Base-by-base conservation (phyloP, 192 early-diverging fungal genomes). In the Dimargaris cristalligena region DNA sequence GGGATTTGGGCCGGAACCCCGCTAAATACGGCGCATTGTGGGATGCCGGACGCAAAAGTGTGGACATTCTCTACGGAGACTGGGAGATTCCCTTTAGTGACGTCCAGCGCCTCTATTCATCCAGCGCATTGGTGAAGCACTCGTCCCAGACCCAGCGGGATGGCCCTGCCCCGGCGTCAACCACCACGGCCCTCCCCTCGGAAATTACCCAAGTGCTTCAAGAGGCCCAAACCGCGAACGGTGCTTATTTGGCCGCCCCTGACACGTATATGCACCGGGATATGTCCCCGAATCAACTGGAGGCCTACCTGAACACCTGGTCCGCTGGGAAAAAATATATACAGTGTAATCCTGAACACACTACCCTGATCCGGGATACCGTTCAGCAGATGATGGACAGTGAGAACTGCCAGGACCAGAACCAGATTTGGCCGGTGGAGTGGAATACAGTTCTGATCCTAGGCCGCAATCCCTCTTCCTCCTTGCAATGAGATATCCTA, bases 41-140 rank as follows among this genome's bases (percentile, higher is more conserved):
- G 67, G 67, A 66, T 25, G 16, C 29, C 18, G 72, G 71, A 1
- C 62, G 64, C 47, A 46, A 66, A 4, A 31, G 57, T 3, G 34
- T 68, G 38, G 66, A 63, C 26, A 60, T 65, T 11, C 63, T 58
- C 6, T 71, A 71, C 48, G 52, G 64, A 6, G 16, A 50, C 25
- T 71, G 70, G 34, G 64, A 67, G 33, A 41, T 47, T 50, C 49
- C 57, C 0, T 25, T 74, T 20, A 52, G 18, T 0, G 59, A 63
- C n/a, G 33, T 65, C 11, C 3, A 45, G 14, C 50, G 65, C 51
- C 44, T 63, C 9, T 44, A 46, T 10, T 69, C 28, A 46, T 64
- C 61, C 2, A 49, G 48, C 33, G 38, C 14, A 0, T 13, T 14
- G 9, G 47, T 23, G 20, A 44, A 44, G 41, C 8, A 44, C 18